A percentile compares a stretch with the other conserved stretches of the same genome.
Evolutionary conservation across 768 basidiomycete species (phyloP).

Genomic region (Pleurotus djamor): DNA sequence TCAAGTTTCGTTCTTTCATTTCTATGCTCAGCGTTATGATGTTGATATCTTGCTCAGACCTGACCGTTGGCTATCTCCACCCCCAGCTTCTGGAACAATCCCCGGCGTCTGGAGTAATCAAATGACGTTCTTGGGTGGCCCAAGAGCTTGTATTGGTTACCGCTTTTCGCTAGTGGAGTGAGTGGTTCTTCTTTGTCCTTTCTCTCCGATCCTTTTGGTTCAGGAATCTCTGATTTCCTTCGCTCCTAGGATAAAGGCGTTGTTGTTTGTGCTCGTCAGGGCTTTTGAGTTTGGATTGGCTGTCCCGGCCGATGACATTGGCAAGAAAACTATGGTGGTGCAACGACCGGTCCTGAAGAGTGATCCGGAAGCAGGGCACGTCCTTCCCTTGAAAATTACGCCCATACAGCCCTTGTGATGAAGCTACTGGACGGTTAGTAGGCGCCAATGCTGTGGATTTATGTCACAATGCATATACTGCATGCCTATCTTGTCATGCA

Average conservation of each 20-base stretch:
- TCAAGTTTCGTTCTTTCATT: slow-evolving; percentile 29
- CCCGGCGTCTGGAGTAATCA: slow-evolving; percentile 42
- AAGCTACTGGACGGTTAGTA: not conserved
- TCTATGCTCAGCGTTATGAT: no score
- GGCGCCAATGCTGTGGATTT: no score
- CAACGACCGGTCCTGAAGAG: slow-evolving; percentile 1
- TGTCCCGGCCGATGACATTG: not conserved
- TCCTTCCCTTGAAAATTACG: slow-evolving; percentile 2
- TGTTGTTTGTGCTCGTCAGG: slow-evolving; percentile 29
- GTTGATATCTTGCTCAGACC: slow-evolving; percentile 25
- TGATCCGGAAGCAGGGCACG: slow-evolving; percentile 1
- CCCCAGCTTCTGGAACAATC: slow-evolving; percentile 26
- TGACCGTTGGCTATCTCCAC: slow-evolving; percentile 39
- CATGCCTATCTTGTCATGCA: no score
- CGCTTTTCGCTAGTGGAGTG: slow-evolving; percentile 46
- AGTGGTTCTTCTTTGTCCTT: slow-evolving; percentile 12
- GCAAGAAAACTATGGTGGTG: slow-evolving; percentile 4
- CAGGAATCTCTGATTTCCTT: not conserved
- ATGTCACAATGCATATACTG: no score
- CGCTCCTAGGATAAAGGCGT: slow-evolving; percentile 27
- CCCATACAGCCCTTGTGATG: not conserved
- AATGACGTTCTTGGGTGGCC: slow-evolving; percentile 41
- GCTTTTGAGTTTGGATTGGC: slow-evolving; percentile 29
- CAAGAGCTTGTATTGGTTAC: slow-evolving; percentile 46
- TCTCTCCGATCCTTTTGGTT: not conserved